A percentile compares a stretch with the other conserved stretches of the same genome.
These are phyloP conservation scores for Elongisporangium senticosum DNA, from an alignment of 352 stramenopile genomes.

Conservation along the genomic window DNA sequence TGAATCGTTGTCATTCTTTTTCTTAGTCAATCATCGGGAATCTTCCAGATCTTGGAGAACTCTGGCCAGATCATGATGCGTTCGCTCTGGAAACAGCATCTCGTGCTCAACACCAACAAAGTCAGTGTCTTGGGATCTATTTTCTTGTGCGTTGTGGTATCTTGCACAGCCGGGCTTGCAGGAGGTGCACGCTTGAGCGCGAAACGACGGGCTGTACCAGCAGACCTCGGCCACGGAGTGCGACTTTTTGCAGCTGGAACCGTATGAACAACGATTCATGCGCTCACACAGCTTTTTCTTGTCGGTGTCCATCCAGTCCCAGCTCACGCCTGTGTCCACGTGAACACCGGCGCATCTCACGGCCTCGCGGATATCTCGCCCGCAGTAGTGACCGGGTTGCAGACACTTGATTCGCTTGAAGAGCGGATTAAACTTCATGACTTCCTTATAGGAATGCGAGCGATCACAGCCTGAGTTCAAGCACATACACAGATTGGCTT, in stretches of 20 bases:
- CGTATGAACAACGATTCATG: slow-evolving; percentile 24
- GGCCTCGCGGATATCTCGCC: slow-evolving; percentile 31
- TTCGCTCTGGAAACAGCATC: too few relatives aligned
- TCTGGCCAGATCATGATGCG: too few relatives aligned
- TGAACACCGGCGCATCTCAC: slow-evolving; percentile 38
- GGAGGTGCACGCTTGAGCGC: slow-evolving; percentile 25
- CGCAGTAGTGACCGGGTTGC: slow-evolving; percentile 37
- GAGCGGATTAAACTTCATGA: slow-evolving; percentile 49
- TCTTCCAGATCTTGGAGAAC: too few relatives aligned
- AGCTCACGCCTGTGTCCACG: slow-evolving; percentile 33
- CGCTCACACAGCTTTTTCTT: slow-evolving; percentile 27
- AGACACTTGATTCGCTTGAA: slow-evolving; percentile 42
- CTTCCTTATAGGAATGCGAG: slow-evolving; percentile 41
- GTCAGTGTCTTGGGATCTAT: too few relatives aligned
- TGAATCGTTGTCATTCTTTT: too few relatives aligned
- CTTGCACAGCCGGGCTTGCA: too few relatives aligned
- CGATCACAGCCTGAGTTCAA: slow-evolving; percentile 21
- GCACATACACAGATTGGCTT: slow-evolving; percentile 34
- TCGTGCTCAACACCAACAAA: too few relatives aligned
- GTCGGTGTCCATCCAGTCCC: slow-evolving; percentile 28
- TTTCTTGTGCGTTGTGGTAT: too few relatives aligned
- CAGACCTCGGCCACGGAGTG: slow-evolving; percentile 42
- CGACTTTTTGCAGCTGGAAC: slow-evolving; percentile 32
- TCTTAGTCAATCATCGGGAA: too few relatives aligned
- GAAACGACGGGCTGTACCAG: slow-evolving; percentile 46